Percentiles rank a stretch among this genome's conserved stretches.
phyloP scores from a whole-genome alignment of 805 yeast genomes.

The Komagataella ulmi region DNA sequence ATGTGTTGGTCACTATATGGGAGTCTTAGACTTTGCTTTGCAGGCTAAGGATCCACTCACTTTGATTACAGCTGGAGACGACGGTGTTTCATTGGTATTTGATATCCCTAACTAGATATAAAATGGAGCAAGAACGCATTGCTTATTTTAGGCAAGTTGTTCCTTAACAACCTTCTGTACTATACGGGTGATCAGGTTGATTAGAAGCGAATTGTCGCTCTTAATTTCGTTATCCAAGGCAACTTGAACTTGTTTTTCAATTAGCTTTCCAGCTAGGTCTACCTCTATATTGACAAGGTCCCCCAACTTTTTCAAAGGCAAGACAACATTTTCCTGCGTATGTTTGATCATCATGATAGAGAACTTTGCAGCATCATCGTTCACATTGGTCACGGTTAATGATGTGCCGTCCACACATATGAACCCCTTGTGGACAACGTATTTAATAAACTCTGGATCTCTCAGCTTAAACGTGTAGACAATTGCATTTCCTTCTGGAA shows the following conservation, averaged over 20 bases:
- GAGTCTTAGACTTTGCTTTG: slow-evolving; percentile 74
- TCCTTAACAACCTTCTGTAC: slow-evolving; percentile 27
- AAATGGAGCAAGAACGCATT: background rate
- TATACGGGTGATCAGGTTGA: slow-evolving; percentile 30
- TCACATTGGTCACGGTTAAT: slow-evolving; percentile 73
- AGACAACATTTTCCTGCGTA: slow-evolving; percentile 70
- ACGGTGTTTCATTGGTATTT: slow-evolving; percentile 79
- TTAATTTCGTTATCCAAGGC: slow-evolving; percentile 40
- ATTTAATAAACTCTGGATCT: slow-evolving; percentile 47
- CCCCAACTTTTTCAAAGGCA: slow-evolving; percentile 53
- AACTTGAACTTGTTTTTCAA: slow-evolving; percentile 70
- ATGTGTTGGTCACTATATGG: slow-evolving; percentile 90
- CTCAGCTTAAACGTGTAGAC: slow-evolving; percentile 61
- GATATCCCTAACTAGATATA: slow-evolving; percentile 9
- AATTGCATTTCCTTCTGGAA: slow-evolving; percentile 63
- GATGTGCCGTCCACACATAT: slow-evolving; percentile 90
- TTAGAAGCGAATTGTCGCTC: slow-evolving; percentile 35
- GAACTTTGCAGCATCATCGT: slow-evolving; percentile 42
- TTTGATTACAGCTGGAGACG: slow-evolving; percentile 90
- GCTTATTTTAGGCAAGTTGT: background rate
- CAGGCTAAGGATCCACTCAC: slow-evolving; percentile 46
- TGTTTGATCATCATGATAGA: slow-evolving; percentile 86
- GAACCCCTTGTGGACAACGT: slow-evolving; percentile 91
- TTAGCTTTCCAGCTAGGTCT: slow-evolving; percentile 83
- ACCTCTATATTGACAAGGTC: slow-evolving; percentile 82